A percentile compares a stretch with the other conserved stretches of the same genome.
Conservation (phyloP, 805 yeast genomes). For the Phaffomyces thermotolerans region DNA sequence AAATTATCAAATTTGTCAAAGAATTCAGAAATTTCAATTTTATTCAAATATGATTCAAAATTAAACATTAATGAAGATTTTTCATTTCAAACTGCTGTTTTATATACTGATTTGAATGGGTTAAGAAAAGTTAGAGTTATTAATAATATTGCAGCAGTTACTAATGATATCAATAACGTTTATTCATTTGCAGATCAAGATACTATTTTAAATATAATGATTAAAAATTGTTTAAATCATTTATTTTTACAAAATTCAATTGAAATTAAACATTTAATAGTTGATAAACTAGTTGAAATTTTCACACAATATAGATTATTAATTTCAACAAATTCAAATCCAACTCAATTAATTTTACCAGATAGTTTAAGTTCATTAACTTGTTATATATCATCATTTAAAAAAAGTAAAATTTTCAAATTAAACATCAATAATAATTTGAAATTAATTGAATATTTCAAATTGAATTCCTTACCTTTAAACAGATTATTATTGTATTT, state of each 20-base stretch:
- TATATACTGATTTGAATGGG: conserved; percentile 77
- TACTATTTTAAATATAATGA: conserved; percentile 43
- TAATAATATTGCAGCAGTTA: conserved; percentile 74
- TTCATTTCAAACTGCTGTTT: conserved; percentile 84
- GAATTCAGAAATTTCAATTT: conserved; percentile 61
- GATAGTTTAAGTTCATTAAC: conserved; percentile 69
- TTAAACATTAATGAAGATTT: conserved; percentile 66
- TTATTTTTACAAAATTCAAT: conserved; percentile 36
- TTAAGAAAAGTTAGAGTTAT: conserved; percentile 78
- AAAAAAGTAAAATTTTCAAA: conserved; percentile 58
- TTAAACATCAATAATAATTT: conserved; percentile 47
- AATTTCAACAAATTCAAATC: conserved; percentile 35
- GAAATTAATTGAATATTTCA: conserved; percentile 46
- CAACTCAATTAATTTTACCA: conserved; percentile 72
- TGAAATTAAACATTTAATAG: conserved; percentile 47
- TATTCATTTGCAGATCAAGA: conserved; percentile 79
- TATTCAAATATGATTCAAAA: conserved; percentile 71
- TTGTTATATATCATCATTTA: conserved; percentile 56
- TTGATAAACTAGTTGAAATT: conserved; percentile 44
- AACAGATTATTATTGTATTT: conserved; percentile 54
- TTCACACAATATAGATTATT: conserved; percentile 52
- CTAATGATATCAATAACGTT: conserved; percentile 64
- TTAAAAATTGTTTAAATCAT: conserved; percentile 40
- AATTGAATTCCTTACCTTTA: conserved; percentile 46
- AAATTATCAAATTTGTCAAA: conserved; percentile 56